Conservation (phyloP, 1,284 basidiomycete genomes). For the Leccinum griseonigrum region DNA sequence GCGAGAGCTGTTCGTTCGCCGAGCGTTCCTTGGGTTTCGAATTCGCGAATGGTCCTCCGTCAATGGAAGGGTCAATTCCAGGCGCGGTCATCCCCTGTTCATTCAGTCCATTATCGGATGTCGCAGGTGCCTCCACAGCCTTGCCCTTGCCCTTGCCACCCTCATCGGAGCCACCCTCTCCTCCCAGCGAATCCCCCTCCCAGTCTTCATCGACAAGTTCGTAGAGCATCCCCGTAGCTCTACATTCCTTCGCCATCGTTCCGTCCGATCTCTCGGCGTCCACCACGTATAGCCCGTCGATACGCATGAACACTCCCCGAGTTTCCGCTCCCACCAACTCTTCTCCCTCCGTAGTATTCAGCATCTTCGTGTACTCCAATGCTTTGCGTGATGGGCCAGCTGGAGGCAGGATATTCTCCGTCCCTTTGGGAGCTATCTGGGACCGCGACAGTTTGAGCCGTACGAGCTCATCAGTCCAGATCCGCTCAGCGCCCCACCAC, state of each 20-base stretch:
- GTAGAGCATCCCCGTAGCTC: conserved; percentile 66
- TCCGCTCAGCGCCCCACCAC: conserved; percentile 88
- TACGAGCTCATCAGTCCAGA: conserved; percentile 83
- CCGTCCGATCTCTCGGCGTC: conserved; percentile 38
- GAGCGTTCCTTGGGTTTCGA: conserved; percentile 18
- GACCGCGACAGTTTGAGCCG: conserved; percentile 69
- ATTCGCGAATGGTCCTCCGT: conserved; percentile 10
- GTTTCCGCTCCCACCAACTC: conserved; percentile 51
- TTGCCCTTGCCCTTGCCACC: conserved; percentile 32
- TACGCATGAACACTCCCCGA: conserved; percentile 64
- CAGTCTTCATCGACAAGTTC: conserved; percentile 72
- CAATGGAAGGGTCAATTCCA: conserved; percentile 10
- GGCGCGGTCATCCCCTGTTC: conserved; percentile 13
- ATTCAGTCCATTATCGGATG: conserved; percentile 2
- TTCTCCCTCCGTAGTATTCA: conserved; percentile 18
- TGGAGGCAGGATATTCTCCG: conserved; percentile 53
- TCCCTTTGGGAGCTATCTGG: conserved; percentile 62
- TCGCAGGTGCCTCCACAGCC: conserved; percentile 21
- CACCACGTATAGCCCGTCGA: conserved; percentile 60
- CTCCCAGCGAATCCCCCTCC: conserved; percentile 41
- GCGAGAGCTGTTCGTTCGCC: conserved; percentile 38
- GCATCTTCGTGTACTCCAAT: conserved; percentile 32
- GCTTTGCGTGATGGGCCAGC: conserved; percentile 51
- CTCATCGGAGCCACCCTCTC: not conserved
- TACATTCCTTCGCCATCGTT: conserved; percentile 50